Conservation (phyloP, 208 protist genomes). For the Plasmodiophora brassicae region DNA sequence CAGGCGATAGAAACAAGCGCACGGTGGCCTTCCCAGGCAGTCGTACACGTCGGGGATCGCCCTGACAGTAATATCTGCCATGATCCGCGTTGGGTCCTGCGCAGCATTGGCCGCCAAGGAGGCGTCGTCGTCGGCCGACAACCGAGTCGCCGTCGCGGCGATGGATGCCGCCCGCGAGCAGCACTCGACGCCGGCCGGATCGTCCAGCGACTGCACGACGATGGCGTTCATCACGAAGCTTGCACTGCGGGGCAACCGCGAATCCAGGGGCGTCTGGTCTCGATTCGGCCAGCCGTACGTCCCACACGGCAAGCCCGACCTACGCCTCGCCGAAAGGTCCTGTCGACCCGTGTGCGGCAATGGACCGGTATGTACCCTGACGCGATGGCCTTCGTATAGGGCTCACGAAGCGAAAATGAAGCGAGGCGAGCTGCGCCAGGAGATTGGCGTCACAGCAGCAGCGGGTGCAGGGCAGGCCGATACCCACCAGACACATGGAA, state of each 20-base stretch:
- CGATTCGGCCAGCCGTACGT: conserved; percentile 12
- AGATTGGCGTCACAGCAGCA: not conserved
- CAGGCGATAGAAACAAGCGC: no score
- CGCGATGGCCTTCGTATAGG: not conserved
- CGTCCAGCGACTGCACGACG: not conserved
- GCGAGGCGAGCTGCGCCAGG: not conserved
- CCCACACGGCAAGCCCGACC: not conserved
- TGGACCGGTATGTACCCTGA: not conserved
- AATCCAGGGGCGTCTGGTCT: not conserved
- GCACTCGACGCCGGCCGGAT: not conserved
- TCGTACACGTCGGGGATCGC: no score
- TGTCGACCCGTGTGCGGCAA: no score
- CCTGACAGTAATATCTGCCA: no score
- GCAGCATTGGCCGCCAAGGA: no score
- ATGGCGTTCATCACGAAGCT: not conserved
- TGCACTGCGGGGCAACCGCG: not conserved
- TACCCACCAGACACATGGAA: not conserved
- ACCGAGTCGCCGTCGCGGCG: no score
- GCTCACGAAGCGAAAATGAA: not conserved
- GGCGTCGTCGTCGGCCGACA: no score
- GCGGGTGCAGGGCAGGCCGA: not conserved
- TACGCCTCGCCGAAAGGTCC: not conserved
- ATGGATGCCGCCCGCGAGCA: no score
- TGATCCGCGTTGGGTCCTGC: no score
- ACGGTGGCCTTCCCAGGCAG: no score